Base-by-base conservation (phyloP, 192 early-diverging fungal species). In the Backusella liffmaniae region DNA sequence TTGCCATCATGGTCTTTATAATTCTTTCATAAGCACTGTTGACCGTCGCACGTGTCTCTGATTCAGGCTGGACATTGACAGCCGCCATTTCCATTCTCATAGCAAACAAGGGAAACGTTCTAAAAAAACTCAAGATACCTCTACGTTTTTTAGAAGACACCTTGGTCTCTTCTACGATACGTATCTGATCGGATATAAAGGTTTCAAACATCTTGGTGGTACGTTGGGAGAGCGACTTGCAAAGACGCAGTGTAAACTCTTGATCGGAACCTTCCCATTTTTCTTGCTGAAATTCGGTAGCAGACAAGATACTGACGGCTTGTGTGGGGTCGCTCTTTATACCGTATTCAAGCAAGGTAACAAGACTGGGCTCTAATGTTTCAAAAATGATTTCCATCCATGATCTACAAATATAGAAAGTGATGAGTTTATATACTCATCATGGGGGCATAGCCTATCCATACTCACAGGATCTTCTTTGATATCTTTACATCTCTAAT, bases 131-230 rank as follows among this genome's bases (percentile, higher is more conserved):
- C n/a, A 97, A 82, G n/a, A 96, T 93, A 18, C 97, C 97, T 67
- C 86, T 91, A 5, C 96, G 89, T 82, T 94, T 95, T 73, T 94
- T 94, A 37, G 91, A 89, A 23, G 91, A 95, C 73, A 95, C 87
- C 80, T 96, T 94, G 18, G 94, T 96, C 23, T 96, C 95, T 51
- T 99, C 96, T 70, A 99, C 96, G 15, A 87, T 87, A 73, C 89
- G 90, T 30, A 96, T 84, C 82, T 99, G 97, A 36, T 98, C 95
- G 16, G 92, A 91, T 29, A 94, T 79, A 82, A 94, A 99, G 70
- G 87, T 88, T 35, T 95, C 92, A 85, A 96, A 98, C 53, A 90
- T 87, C 9, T 81, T 72, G 16, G 83, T 85, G n/a, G 94, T 79
- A 67, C 91, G 87, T 26, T 90, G 84, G 32, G 86, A 85, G 49